phyloP scores from a whole-genome alignment of 306 rosid genomes.

The Mucuna pruriens region DNA sequence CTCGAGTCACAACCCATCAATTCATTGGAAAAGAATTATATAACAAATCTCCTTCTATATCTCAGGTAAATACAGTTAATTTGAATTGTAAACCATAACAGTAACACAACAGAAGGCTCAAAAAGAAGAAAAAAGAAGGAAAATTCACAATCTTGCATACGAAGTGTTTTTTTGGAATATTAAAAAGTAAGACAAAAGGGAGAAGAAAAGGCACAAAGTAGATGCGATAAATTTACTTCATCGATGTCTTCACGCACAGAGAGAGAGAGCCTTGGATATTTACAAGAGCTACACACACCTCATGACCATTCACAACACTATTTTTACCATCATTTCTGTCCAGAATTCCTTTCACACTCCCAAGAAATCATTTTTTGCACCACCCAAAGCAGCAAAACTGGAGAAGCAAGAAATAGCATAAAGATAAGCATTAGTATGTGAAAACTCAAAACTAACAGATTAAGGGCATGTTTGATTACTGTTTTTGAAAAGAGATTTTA shows the following conservation, averaged over 20 bases:
- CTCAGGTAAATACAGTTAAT: conserved; percentile 43
- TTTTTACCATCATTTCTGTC: conserved; percentile 25
- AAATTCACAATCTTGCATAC: conserved; percentile 43
- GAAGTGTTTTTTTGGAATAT: conserved; percentile 19
- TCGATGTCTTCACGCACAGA: conserved; percentile 22
- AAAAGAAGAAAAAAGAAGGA: not conserved
- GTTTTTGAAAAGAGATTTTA: too few species aligned
- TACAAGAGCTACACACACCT: conserved; percentile 61
- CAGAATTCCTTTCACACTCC: conserved; percentile 42
- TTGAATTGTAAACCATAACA: conserved; percentile 40
- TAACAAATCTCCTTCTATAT: conserved; percentile 31
- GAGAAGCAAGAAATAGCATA: conserved; percentile 34
- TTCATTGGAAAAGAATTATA: conserved; percentile 41
- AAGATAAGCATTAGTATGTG: conserved; percentile 28
- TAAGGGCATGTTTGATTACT: too few species aligned
- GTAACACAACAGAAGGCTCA: conserved; percentile 32
- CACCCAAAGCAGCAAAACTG: conserved; percentile 84
- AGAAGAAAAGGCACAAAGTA: conserved; percentile 18
- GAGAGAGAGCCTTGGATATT: conserved; percentile 51
- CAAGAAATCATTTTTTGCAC: conserved; percentile 53
- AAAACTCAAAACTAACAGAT: not conserved
- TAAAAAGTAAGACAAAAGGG: conserved; percentile 28
- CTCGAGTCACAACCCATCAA: conserved; percentile 30
- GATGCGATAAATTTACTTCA: conserved; percentile 30
- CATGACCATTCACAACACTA: conserved; percentile 42